Evolutionary conservation across 2,329 filamentous ascomycete genomes (phyloP).

Genomic region (Colletotrichum endophyticum): DNA sequence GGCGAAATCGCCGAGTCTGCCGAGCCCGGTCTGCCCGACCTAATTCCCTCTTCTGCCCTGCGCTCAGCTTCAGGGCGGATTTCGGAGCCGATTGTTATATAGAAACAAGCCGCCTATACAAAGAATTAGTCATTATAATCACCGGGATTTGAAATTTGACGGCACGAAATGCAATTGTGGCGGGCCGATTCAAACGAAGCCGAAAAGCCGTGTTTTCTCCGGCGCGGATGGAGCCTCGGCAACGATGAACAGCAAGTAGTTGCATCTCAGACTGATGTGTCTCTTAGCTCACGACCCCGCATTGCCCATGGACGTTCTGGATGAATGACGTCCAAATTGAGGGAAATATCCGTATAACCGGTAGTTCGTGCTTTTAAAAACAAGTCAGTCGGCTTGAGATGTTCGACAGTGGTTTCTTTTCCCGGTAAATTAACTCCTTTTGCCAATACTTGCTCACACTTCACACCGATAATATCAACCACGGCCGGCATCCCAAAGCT

Average conservation of each 20-base stretch:
- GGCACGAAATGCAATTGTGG: not conserved
- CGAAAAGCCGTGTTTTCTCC: conserved; percentile 20
- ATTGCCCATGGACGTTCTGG: not conserved
- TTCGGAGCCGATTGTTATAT: not conserved
- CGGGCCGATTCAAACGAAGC: not conserved
- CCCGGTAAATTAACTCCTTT: not conserved
- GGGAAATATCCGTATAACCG: not conserved
- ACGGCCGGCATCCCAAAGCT: not conserved
- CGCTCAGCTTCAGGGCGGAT: not conserved
- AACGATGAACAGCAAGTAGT: not conserved
- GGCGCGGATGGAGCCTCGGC: not conserved
- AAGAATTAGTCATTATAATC: not conserved
- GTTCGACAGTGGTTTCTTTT: not conserved
- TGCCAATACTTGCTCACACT: not conserved
- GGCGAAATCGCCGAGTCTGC: not conserved
- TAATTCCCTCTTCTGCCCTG: not conserved
- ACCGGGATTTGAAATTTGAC: not conserved
- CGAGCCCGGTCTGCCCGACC: not conserved
- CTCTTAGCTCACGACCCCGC: conserved; percentile 17
- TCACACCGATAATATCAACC: not conserved
- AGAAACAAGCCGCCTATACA: not conserved
- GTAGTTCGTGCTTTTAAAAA: not conserved
- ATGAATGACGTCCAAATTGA: conserved; percentile 10
- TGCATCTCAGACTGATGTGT: not conserved
- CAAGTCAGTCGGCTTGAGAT: not conserved